Conservation (phyloP, 2,329 filamentous ascomycete genomes). For the Diaporthe helianthi region DNA sequence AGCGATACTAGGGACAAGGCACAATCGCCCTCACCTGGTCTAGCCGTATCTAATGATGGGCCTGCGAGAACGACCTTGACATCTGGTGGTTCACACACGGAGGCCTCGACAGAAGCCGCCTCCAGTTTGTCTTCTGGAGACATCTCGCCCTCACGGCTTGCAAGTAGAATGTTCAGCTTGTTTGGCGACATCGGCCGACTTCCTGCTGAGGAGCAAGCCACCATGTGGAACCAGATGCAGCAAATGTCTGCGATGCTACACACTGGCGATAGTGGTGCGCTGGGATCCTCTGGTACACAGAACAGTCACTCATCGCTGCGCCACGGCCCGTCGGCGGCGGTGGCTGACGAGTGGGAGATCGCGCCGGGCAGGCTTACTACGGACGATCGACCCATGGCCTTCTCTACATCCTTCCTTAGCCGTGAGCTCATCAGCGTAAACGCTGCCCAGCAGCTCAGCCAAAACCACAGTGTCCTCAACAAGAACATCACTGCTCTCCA, state of each 20-base stretch:
- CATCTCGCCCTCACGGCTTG: background rate
- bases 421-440: background rate
- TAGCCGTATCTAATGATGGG: background rate
- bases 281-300: background rate
- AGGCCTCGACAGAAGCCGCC: background rate
- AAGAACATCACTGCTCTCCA: slow-evolving; percentile 4
- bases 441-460: slow-evolving; percentile 2
- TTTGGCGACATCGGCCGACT: slow-evolving; percentile 13
- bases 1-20: background rate
- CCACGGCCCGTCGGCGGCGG: background rate
- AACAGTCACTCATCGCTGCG: background rate
- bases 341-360: slow-evolving; percentile 18
- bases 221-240: background rate
- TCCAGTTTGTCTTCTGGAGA: background rate
- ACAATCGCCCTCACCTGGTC: background rate
- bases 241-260: background rate
- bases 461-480: slow-evolving; percentile 6
- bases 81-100: too few species aligned
- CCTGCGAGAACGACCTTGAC: background rate
- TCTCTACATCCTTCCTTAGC: slow-evolving; percentile 12
- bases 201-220: background rate
- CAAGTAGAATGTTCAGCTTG: background rate
- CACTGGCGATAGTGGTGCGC: background rate
- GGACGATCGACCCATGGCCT: background rate
- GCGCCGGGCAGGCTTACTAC: background rate